These are phyloP conservation scores for Beauveria asiatica DNA, from an alignment of 2,329 filamentous ascomycete genomes.

Conservation along the genomic window DNA sequence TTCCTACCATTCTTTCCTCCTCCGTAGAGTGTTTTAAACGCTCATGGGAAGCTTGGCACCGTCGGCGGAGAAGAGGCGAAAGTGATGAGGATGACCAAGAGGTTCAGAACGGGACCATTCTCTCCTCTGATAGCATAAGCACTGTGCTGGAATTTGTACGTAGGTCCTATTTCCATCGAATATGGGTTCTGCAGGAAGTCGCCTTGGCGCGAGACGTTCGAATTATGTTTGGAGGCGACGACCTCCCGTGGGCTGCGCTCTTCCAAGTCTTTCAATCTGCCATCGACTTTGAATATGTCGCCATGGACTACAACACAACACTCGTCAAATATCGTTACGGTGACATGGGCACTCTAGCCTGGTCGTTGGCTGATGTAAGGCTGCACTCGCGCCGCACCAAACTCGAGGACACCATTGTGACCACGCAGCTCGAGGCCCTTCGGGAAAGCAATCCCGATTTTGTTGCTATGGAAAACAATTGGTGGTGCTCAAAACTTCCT, in stretches of 20 bases:
- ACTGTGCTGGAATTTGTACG: slow-evolving; percentile 4
- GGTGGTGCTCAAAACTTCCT: not conserved
- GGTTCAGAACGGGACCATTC: slow-evolving; percentile 6
- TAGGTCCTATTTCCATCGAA: slow-evolving; percentile 14
- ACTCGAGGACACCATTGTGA: slow-evolving; percentile 4
- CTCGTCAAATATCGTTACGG: slow-evolving; percentile 8
- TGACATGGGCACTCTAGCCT: slow-evolving; percentile 9
- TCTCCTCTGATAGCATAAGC: not conserved
- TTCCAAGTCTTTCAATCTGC: slow-evolving; percentile 7
- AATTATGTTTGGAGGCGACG: slow-evolving; percentile 13
- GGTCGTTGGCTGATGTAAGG: not conserved
- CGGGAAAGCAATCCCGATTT: not conserved
- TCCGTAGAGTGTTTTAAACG: slow-evolving; percentile 3
- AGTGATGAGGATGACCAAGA: not conserved
- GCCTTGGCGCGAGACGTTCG: slow-evolving; percentile 10
- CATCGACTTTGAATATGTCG: slow-evolving; percentile 8
- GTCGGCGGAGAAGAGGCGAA: not conserved
- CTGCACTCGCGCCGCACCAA: slow-evolving; percentile 6
- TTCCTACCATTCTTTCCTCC: slow-evolving; percentile 2
- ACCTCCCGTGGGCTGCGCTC: not conserved
- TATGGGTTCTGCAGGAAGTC: slow-evolving; percentile 16
- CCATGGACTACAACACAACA: not conserved
- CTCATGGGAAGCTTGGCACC: slow-evolving; percentile 10
- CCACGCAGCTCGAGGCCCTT: not conserved
- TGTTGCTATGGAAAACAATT: not conserved